phyloP scores from a whole-genome alignment of 2,329 filamentous ascomycete species.

The Sclerotiophoma versabilis region DNA sequence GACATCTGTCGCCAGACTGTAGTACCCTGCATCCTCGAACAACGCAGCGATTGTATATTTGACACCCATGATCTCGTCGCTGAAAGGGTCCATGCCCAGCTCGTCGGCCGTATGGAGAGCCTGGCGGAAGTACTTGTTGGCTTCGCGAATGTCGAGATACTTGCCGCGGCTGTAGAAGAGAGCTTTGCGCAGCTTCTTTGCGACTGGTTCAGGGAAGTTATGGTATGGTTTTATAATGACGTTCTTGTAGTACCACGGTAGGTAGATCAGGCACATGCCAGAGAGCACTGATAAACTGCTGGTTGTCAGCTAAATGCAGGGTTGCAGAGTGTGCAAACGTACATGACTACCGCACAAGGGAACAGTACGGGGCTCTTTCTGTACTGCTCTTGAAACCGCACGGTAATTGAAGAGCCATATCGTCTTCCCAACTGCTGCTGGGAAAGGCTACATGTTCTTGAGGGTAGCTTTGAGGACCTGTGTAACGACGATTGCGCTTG shows the following conservation, averaged over 20 bases:
- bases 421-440: slow-evolving; percentile 38
- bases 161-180: slow-evolving; percentile 78
- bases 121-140: slow-evolving; percentile 82
- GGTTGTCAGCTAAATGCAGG: slow-evolving; percentile 11
- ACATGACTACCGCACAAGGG: slow-evolving; percentile 43
- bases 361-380: slow-evolving; percentile 51
- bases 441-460: slow-evolving; percentile 33
- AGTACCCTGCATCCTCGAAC: slow-evolving; percentile 78
- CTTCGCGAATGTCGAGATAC: slow-evolving; percentile 74
- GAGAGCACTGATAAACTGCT: slow-evolving; percentile 49
- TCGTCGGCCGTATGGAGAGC: slow-evolving; percentile 77
- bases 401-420: slow-evolving; percentile 36
- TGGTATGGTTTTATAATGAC: slow-evolving; percentile 59
- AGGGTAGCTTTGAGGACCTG: slow-evolving; percentile 28
- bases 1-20: slow-evolving; percentile 74
- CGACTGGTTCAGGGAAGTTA: slow-evolving; percentile 72
- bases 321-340: not conserved
- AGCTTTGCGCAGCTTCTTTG: slow-evolving; percentile 79
- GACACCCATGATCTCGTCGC: slow-evolving; percentile 88
- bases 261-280: slow-evolving; percentile 50
- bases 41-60: slow-evolving; percentile 81
- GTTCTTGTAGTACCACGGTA: slow-evolving; percentile 56
- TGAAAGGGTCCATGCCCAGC: slow-evolving; percentile 83
- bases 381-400: slow-evolving; percentile 45
- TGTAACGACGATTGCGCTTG: slow-evolving; percentile 32